phyloP scores from a whole-genome alignment of 371 early-diverging fungal species.

The Parasitella parasitica region DNA sequence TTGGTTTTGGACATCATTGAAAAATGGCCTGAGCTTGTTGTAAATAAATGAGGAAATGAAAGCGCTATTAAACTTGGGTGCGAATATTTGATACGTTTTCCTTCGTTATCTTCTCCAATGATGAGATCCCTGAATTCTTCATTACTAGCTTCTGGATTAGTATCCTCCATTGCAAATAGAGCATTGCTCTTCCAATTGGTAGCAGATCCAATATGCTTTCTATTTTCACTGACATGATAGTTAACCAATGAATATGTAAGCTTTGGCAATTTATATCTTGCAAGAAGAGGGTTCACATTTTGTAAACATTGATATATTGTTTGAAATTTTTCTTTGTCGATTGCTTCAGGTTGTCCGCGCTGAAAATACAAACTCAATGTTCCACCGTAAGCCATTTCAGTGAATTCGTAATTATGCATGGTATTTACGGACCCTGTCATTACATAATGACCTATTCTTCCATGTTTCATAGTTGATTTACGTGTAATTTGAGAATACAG shows the following conservation, averaged over 20 bases:
- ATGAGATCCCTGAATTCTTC: no score
- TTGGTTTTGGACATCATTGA: no score
- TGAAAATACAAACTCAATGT: not conserved
- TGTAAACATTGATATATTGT: not conserved
- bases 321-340: not conserved
- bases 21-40: no score
- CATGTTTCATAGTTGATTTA: not conserved
- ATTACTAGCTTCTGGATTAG: no score
- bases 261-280: not conserved
- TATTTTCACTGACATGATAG: constrained; percentile 2
- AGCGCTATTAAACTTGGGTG: no score
- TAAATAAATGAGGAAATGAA: no score
- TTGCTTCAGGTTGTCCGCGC: not conserved
- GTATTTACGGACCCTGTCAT: not conserved
- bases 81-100: no score
- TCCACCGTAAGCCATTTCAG: constrained; percentile 7
- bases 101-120: no score
- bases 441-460: not conserved
- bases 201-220: not conserved
- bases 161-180: no score
- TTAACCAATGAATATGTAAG: constrained; percentile 3
- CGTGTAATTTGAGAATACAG: constrained; percentile 1
- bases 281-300: not conserved
- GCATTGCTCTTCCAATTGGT: not conserved
- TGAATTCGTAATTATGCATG: constrained; percentile 5